Conservation (phyloP, 2,329 filamentous ascomycete genomes). For the Xylaria sp. region DNA sequence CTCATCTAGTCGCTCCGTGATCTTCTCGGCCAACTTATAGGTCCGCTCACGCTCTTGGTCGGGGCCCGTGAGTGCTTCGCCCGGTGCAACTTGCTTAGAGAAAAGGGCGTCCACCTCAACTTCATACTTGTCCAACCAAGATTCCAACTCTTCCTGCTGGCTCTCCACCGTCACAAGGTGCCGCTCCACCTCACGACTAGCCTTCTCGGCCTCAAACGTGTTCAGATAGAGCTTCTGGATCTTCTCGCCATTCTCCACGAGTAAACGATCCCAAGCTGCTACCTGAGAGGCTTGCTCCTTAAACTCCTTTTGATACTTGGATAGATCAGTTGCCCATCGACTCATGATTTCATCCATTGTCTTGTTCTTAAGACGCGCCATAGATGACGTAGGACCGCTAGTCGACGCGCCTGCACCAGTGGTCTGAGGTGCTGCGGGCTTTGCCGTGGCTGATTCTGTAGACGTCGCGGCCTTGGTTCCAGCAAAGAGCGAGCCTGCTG, state of each 20-base stretch:
- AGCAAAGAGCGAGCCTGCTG: conserved; percentile 30
- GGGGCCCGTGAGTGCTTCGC: conserved; percentile 74
- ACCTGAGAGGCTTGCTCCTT: conserved; percentile 84
- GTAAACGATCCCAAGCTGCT: conserved; percentile 81
- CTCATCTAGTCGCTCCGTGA: conserved; percentile 84
- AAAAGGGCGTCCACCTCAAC: conserved; percentile 86
- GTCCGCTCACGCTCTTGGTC: conserved; percentile 95
- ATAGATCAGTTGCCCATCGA: conserved; percentile 89
- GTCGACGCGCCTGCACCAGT: conserved; percentile 65
- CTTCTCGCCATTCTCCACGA: conserved; percentile 92
- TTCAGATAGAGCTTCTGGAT: conserved; percentile 89
- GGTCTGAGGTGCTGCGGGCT: conserved; percentile 20
- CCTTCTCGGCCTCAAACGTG: conserved; percentile 89
- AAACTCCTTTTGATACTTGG: conserved; percentile 96
- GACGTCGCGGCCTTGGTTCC: conserved; percentile 31
- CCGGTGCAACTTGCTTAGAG: conserved; percentile 67
- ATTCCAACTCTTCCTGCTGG: conserved; percentile 84
- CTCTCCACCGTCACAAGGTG: conserved; percentile 85
- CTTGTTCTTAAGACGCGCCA: conserved; percentile 93
- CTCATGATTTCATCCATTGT: conserved; percentile 99
- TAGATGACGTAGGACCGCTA: conserved; percentile 71
- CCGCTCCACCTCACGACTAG: conserved; percentile 88
- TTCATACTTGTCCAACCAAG: conserved; percentile 88
- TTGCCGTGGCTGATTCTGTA: conserved; percentile 27
- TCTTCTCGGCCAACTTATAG: conserved; percentile 91